Evolutionary conservation across 2,329 filamentous ascomycete genomes (phyloP).

Genomic region (Venturia pyrina): DNA sequence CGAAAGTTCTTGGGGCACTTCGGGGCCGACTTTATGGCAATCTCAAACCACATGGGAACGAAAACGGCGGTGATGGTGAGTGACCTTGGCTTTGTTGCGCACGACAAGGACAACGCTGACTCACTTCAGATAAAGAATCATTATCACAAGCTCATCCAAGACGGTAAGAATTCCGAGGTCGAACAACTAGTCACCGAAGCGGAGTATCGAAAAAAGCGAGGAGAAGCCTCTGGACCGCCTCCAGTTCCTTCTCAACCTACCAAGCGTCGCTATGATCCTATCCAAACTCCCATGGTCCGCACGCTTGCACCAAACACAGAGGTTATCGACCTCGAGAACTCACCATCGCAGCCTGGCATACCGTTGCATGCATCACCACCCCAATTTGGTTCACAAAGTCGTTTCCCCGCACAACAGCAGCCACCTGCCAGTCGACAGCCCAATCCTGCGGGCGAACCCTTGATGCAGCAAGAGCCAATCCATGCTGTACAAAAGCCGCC

Average conservation of each 20-base stretch:
- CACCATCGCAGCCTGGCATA: conserved; percentile 19
- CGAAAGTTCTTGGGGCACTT: conserved; percentile 61
- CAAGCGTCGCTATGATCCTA: conserved; percentile 37
- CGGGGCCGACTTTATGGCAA: conserved; percentile 68
- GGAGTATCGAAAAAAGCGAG: conserved; percentile 30
- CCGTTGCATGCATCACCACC: conserved; percentile 13
- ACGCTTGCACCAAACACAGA: conserved; percentile 36
- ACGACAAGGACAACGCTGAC: conserved; percentile 13
- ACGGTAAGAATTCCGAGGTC: conserved; percentile 31
- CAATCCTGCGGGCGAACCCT: background rate
- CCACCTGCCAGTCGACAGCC: background rate
- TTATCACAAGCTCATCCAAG: conserved; percentile 36
- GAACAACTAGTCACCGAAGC: conserved; percentile 32
- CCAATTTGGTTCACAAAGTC: conserved; percentile 15
- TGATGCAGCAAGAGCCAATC: conserved; percentile 16
- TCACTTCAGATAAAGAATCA: conserved; percentile 34
- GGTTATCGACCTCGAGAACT: conserved; percentile 26
- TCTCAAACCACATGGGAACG: conserved; percentile 69
- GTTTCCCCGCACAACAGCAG: conserved; percentile 6
- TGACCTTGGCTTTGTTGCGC: conserved; percentile 11
- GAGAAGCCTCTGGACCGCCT: conserved; percentile 37
- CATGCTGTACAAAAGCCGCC: conserved; percentile 11
- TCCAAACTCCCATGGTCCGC: conserved; percentile 29
- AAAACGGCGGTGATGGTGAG: conserved; percentile 80
- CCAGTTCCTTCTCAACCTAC: conserved; percentile 38